Evolutionary conservation across 2,329 filamentous ascomycete genomes (phyloP), one percentile per base, ranked within the genome.

Genomic region (Diaporthe batatas): DNA sequence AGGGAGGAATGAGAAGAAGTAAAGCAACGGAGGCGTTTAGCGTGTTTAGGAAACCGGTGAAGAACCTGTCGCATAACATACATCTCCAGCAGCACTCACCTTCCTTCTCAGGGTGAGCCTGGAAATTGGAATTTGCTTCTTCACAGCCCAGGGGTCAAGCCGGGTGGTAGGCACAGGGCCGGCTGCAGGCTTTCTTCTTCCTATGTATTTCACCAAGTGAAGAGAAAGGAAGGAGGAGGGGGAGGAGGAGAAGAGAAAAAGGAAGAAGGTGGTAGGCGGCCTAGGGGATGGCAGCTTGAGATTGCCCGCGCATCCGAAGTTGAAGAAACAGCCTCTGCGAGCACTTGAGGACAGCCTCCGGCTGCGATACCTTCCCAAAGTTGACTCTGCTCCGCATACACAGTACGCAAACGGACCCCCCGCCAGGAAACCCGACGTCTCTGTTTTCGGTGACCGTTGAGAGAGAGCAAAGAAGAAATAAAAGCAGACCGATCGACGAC

Each of bases 1-100:
- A 21, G 21, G 2, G 34, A 47, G 39, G 8, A 5, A 51, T 6
- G 29, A 42, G 34, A 36, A 29, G 39, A 34, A 59, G 57, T 21
- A 62, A 42, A 70, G 23, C 1, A 23, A 18, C 14, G 47, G n/a
- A 53, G 29, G 62, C 21, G 6, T n/a, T 67, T 67, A 21, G n/a
- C 62, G 47, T 53, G n/a, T 53, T 53, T 23, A 29, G 62, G 62
- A 51, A 21, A 53, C 62, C 62, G 62, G 62, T 67, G 32, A 67
- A 67, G 62, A 53, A 67, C 4, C n/a, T 25, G 47, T 34, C 39
- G 62, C 62, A 51, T 25, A 23, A 18, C 23, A 34, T 23, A 49
- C 11, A 23, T 64, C 59, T 25, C 32, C 44, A 53, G 62, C 44
- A 32, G 32, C 44, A 12, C 47, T 67, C 44, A 36, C 62, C 32